Evolutionary conservation across 345 rosid genomes (phyloP).

Genomic region (Boechera retrofracta): DNA sequence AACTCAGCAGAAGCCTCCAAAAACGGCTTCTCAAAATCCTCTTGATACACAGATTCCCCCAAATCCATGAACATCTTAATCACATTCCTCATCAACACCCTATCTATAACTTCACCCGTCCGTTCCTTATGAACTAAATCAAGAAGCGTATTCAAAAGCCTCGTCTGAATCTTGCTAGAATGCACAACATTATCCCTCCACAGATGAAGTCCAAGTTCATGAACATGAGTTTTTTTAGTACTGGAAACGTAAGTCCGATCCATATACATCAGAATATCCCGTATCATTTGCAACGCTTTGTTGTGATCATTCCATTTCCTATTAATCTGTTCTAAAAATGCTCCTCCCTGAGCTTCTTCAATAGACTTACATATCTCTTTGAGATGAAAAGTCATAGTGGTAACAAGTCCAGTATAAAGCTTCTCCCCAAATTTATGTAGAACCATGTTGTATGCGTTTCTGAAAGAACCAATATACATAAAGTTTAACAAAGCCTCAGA

Average conservation of each 20-base stretch:
- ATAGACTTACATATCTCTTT: slow-evolving; percentile 72
- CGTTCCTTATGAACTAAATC: slow-evolving; percentile 81
- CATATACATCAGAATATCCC: slow-evolving; percentile 97
- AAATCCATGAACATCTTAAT: slow-evolving; percentile 94
- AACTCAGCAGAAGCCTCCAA: slow-evolving; percentile 91
- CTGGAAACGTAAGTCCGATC: slow-evolving; percentile 88
- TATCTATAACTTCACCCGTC: slow-evolving; percentile 86
- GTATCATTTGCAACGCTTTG: slow-evolving; percentile 91
- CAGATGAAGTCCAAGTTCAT: slow-evolving; percentile 85
- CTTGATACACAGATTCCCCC: slow-evolving; percentile 89
- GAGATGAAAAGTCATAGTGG: slow-evolving; percentile 88
- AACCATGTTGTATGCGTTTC: slow-evolving; percentile 98
- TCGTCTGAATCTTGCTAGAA: slow-evolving; percentile 66
- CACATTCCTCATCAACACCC: slow-evolving; percentile 88
- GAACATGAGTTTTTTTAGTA: slow-evolving; percentile 78
- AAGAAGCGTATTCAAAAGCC: slow-evolving; percentile 81
- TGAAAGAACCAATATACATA: slow-evolving; percentile 38
- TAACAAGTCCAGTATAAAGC: slow-evolving; percentile 75
- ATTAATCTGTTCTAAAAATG: slow-evolving; percentile 83
- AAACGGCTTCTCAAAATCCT: slow-evolving; percentile 91
- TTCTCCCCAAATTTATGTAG: slow-evolving; percentile 92
- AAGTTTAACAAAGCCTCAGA: not conserved
- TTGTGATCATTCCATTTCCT: slow-evolving; percentile 97
- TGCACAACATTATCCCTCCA: slow-evolving; percentile 87
- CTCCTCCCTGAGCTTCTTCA: slow-evolving; percentile 90